Base-by-base conservation (phyloP, 371 early-diverging fungal species). In the Actinomortierella ambigua region DNA sequence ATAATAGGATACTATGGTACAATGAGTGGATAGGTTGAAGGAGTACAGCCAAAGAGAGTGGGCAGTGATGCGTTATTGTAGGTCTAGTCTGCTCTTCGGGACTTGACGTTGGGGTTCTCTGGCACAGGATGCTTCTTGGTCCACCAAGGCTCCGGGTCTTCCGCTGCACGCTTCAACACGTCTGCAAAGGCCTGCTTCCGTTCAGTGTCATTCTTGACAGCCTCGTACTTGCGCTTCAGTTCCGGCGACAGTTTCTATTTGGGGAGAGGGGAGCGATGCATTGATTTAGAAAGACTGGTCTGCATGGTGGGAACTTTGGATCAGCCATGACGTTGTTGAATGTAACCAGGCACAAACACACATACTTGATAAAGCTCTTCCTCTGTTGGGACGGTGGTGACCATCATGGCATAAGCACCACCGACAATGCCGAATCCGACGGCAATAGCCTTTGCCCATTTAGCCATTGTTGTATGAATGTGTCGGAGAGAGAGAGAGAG, bases 351-450 rank as follows among this genome's bases (percentile, higher is more conserved):
- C 46, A 46, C 4, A 24, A 26, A 5, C 14, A 18, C 15, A 57
- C 66, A 51, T 76, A 63, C 77, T 68, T 77, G 27, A 59, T 73
- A 71, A 14, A 77, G 68, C 43, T 77, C 39, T 42, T 77, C 77
- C 53, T 71, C 75, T 58, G 77, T 73, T 17, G 77, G 77, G 13
- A 73, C 75, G 3, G 77, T 77, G 18, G 73, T 67, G 47, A 71
- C 27, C 73, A 77, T 68, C 39, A 77, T 57, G 18, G 69, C 68
- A 18, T 77, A 77, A 5, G 57, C 77, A 26, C 49, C 40, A n/a
- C 77, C 77, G 26, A 77, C 65, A 48, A 77, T 73, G 43, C 77
- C 77, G 53, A 71, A 65, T 22, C 77, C 69, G 54, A 59, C 59
- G 14, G 54, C 75, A 47, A 77, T 54, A 52, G 68, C 77, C 49